phyloP scores from a whole-genome alignment of 2,329 filamentous ascomycete species.

The Ceratocystis smalleyi region DNA sequence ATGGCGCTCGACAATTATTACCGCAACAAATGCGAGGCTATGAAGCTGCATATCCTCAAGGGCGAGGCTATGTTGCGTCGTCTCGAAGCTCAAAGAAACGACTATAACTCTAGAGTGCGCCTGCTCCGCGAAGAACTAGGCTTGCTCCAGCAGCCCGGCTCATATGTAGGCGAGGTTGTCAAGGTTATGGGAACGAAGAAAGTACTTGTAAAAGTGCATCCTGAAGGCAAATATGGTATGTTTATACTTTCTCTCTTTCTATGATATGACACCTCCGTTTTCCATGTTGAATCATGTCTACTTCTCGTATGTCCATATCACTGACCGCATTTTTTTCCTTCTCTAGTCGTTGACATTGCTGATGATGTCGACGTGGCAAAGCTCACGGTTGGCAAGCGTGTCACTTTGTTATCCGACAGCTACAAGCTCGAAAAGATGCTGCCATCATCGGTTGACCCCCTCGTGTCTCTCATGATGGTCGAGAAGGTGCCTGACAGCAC shows the following conservation, averaged over 20 bases:
- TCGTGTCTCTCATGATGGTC: constrained; percentile 99
- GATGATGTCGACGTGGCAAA: constrained; percentile 90
- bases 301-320: constrained; percentile 7
- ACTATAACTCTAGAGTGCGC: constrained; percentile 96
- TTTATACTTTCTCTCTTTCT: constrained; percentile 12
- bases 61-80: constrained; percentile 88
- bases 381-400: constrained; percentile 92
- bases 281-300: background rate
- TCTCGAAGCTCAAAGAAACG: constrained; percentile 93
- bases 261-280: background rate
- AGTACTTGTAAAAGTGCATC: constrained; percentile 96
- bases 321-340: background rate
- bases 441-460: constrained; percentile 90
- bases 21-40: constrained; percentile 99
- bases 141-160: constrained; percentile 88
- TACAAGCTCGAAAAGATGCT: constrained; percentile 99
- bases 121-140: constrained; percentile 90
- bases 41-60: constrained; percentile 99
- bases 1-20: constrained; percentile 99
- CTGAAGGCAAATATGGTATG: constrained; percentile 97
- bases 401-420: constrained; percentile 87
- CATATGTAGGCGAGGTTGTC: constrained; percentile 97
- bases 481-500: constrained; percentile 99
- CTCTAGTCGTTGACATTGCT: constrained; percentile 78
- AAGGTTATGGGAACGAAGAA: constrained; percentile 99